Conservation (phyloP, 768 basidiomycete genomes). For the Ramaria sp. region DNA sequence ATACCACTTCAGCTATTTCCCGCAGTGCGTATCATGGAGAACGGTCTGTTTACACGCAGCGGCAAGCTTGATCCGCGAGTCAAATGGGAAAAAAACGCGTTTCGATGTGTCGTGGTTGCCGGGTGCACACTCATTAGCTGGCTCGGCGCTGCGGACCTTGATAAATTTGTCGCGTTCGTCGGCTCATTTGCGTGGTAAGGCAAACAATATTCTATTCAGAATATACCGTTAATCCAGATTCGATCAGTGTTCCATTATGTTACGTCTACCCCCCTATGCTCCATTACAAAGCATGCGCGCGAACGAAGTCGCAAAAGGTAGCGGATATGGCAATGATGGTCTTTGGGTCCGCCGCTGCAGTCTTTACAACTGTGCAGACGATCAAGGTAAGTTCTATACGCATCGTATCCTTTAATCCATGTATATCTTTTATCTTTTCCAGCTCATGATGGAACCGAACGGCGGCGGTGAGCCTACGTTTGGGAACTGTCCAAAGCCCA, state of each 20-base stretch:
- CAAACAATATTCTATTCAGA: neutral
- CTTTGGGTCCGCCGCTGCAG: conserved; percentile 63
- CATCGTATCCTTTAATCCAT: neutral
- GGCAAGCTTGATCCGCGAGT: conserved; percentile 74
- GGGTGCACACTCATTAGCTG: conserved; percentile 76
- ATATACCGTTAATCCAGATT: neutral
- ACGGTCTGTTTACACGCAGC: conserved; percentile 79
- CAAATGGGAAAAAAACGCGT: conserved; percentile 96
- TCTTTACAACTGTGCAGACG: conserved; percentile 77
- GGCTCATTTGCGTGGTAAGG: conserved; percentile 87
- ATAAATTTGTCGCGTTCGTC: conserved; percentile 91
- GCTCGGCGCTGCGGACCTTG: conserved; percentile 78
- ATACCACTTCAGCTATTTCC: conserved; percentile 96
- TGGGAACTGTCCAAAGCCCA: conserved; percentile 17
- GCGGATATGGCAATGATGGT: conserved; percentile 63
- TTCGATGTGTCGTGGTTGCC: conserved; percentile 65
- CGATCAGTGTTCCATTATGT: conserved; percentile 74
- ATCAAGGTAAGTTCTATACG: conserved; percentile 36
- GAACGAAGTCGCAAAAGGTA: conserved; percentile 52
- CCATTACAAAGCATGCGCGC: conserved; percentile 80
- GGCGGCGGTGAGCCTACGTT: conserved; percentile 28
- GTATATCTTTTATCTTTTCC: neutral
- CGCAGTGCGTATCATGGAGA: conserved; percentile 93
- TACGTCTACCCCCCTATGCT: conserved; percentile 92
- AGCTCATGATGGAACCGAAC: conserved; percentile 54